Evolutionary conservation across 345 rosid species (phyloP).

Genomic region (Populus euphratica): DNA sequence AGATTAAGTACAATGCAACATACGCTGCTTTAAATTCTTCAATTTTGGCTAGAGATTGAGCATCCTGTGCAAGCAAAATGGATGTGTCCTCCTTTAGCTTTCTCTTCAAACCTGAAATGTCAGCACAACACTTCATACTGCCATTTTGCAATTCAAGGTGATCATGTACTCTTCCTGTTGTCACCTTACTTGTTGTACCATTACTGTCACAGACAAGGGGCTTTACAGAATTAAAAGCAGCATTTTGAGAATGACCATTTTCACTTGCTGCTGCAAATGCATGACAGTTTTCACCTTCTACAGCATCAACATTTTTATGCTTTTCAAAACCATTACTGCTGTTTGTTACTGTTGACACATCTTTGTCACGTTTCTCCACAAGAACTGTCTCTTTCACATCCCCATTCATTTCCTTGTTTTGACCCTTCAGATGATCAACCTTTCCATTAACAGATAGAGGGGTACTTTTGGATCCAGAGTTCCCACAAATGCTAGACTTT

Average conservation of each 20-base stretch:
- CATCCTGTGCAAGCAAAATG: slow-evolving; percentile 61
- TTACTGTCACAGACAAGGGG: slow-evolving; percentile 30
- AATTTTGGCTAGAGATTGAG: slow-evolving; percentile 51
- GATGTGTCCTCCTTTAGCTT: slow-evolving; percentile 41
- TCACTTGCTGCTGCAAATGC: slow-evolving; percentile 26
- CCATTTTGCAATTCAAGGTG: slow-evolving; percentile 33
- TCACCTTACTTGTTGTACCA: slow-evolving; percentile 25
- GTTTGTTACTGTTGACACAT: slow-evolving; percentile 18
- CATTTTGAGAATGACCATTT: slow-evolving; percentile 26
- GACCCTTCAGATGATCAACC: slow-evolving; percentile 39
- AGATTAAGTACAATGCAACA: slow-evolving; percentile 15
- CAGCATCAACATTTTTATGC: slow-evolving; percentile 34
- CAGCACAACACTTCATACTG: slow-evolving; percentile 27
- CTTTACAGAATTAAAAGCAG: slow-evolving; percentile 26
- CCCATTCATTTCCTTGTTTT: slow-evolving; percentile 38
- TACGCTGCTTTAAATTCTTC: slow-evolving; percentile 75
- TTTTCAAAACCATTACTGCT: slow-evolving; percentile 34
- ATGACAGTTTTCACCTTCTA: slow-evolving; percentile 25
- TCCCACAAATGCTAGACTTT: slow-evolving; percentile 59
- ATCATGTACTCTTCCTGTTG: slow-evolving; percentile 21
- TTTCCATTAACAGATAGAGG: slow-evolving; percentile 45
- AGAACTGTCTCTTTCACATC: slow-evolving; percentile 21
- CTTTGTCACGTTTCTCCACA: slow-evolving; percentile 43
- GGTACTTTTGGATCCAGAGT: slow-evolving; percentile 45
- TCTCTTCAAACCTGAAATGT: slow-evolving; percentile 38